Conservation (phyloP, 257 asterid genomes). For the Dorcoceras hygrometricum region DNA sequence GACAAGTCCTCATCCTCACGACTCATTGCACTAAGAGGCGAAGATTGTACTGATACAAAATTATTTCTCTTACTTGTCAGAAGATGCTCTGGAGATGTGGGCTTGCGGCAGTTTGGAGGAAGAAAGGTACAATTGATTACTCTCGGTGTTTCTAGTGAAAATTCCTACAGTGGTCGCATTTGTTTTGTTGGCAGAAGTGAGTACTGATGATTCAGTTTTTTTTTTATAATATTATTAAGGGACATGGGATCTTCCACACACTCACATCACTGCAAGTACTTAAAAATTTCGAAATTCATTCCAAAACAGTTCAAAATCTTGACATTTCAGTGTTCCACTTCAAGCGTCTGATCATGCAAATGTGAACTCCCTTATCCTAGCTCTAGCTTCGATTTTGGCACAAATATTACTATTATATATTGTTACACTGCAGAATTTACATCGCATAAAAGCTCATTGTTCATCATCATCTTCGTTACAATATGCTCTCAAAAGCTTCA, state of each 20-base stretch:
- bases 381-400: background rate
- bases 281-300: background rate
- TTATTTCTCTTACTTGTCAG: conserved; percentile 36
- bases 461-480: too few relatives aligned
- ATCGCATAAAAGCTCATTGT: too few relatives aligned
- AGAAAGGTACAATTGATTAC: conserved; percentile 57
- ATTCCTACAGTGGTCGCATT: background rate
- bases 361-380: too few relatives aligned
- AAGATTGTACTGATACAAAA: conserved; percentile 11
- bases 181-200: background rate
- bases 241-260: background rate
- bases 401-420: too few relatives aligned
- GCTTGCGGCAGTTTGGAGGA: conserved; percentile 72
- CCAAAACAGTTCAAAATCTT: background rate
- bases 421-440: too few relatives aligned
- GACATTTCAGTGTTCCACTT: background rate
- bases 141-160: background rate
- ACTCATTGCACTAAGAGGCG: conserved; percentile 1
- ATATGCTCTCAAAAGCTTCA: too few relatives aligned
- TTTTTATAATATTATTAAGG: background rate
- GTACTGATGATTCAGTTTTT: background rate
- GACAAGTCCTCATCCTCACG: background rate
- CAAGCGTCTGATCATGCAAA: background rate
- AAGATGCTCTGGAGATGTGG: conserved; percentile 88
- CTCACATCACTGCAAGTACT: background rate